phyloP scores from a whole-genome alignment of 805 yeast genomes.

The Kodamaea fukazawae region DNA sequence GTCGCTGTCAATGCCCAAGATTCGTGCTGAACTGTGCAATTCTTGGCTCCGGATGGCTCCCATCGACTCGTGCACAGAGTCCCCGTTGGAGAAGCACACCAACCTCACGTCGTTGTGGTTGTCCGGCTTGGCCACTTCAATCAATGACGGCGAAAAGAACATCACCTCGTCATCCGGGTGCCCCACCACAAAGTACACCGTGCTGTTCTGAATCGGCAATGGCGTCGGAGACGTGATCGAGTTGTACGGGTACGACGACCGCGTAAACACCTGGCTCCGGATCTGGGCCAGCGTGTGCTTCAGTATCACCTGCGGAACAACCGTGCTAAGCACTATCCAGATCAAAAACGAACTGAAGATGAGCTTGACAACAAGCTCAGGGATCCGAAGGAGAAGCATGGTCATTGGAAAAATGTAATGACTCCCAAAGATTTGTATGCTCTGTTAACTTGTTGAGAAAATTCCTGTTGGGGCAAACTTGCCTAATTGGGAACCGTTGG shows the following conservation, averaged over 20 bases:
- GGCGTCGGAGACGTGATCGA: conserved; percentile 37
- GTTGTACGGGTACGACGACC: conserved; percentile 31
- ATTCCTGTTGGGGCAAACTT: no score
- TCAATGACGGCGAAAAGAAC: conserved; percentile 86
- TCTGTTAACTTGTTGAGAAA: conserved; percentile 3
- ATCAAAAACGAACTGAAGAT: conserved; percentile 26
- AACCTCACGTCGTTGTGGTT: conserved; percentile 53
- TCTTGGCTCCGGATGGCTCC: conserved; percentile 66
- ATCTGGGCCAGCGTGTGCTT: conserved; percentile 30
- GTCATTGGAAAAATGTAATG: not conserved
- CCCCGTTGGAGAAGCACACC: conserved; percentile 75
- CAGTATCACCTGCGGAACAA: conserved; percentile 35
- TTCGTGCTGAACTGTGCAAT: conserved; percentile 49
- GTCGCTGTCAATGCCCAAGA: conserved; percentile 47
- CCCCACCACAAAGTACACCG: conserved; percentile 64
- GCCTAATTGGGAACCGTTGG: no score
- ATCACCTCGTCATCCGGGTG: conserved; percentile 99
- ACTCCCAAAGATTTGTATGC: not conserved
- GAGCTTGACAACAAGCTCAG: conserved; percentile 11
- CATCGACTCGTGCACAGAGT: conserved; percentile 58
- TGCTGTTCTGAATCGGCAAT: conserved; percentile 29
- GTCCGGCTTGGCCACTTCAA: conserved; percentile 46
- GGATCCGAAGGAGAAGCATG: conserved; percentile 9
- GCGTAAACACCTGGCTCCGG: conserved; percentile 22
- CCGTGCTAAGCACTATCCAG: conserved; percentile 41